Conservation (phyloP, 2,329 filamentous ascomycete genomes). For the Epichloe elymi region DNA sequence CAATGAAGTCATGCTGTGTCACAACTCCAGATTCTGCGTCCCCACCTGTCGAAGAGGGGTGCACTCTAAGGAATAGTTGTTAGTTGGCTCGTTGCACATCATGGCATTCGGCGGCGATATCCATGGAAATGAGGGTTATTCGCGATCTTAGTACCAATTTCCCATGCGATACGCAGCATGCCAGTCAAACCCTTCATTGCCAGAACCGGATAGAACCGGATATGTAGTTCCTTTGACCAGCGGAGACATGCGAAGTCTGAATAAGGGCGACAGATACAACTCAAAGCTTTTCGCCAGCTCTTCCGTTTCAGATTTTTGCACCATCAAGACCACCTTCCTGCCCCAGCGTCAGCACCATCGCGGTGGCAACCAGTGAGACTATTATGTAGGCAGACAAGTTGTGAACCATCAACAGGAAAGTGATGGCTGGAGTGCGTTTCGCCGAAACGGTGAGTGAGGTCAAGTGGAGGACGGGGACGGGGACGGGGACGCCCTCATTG, state of each 20-base stretch:
- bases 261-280: too few relatives aligned
- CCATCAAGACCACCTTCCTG: too few relatives aligned
- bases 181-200: not conserved
- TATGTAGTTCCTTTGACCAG: not conserved
- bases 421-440: not conserved
- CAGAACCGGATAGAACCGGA: not conserved
- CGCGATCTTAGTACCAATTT: not conserved
- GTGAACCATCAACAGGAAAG: not conserved
- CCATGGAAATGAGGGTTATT: not conserved
- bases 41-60: too few relatives aligned
- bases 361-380: too few relatives aligned
- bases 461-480: not conserved
- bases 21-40: not conserved
- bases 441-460: constrained; percentile 4
- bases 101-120: constrained; percentile 1
- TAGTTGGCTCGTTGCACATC: not conserved
- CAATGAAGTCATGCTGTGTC: constrained; percentile 1
- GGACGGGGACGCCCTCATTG: too few relatives aligned
- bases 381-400: not conserved
- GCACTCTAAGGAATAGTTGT: not conserved
- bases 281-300: too few relatives aligned
- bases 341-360: too few relatives aligned
- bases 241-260: too few relatives aligned
- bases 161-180: not conserved
- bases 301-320: too few relatives aligned